Conservation (phyloP, 2,329 filamentous ascomycete species). For the Diaporthe longicolla region DNA sequence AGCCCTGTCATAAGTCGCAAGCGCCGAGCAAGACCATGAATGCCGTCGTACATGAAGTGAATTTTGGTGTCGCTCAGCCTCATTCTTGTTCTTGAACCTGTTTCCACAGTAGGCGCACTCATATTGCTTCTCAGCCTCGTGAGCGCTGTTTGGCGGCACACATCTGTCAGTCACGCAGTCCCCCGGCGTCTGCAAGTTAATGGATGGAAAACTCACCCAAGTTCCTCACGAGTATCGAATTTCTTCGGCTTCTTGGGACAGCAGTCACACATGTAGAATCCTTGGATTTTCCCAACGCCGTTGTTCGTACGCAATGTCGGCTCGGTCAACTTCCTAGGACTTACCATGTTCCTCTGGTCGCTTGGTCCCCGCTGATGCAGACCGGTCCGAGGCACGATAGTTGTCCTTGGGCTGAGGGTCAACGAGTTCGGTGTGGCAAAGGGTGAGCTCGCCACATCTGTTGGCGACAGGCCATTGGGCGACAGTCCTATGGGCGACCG, state of each 20-base stretch:
- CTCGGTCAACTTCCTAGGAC: conserved; percentile 66
- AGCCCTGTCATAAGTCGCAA: conserved; percentile 82
- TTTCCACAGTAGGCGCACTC: conserved; percentile 93
- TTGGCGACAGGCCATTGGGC: conserved; percentile 66
- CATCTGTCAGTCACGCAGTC: conserved; percentile 41
- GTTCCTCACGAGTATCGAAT: conserved; percentile 86
- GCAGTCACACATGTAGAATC: conserved; percentile 84
- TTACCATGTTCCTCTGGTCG: conserved; percentile 58
- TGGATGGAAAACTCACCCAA: conserved; percentile 74
- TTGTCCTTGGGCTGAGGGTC: conserved; percentile 63
- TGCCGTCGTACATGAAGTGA: conserved; percentile 92
- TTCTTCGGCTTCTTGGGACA: conserved; percentile 98
- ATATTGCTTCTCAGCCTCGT: conserved; percentile 97
- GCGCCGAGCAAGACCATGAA: conserved; percentile 96
- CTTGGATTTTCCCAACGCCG: conserved; percentile 64
- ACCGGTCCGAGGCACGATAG: conserved; percentile 56
- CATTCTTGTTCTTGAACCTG: conserved; percentile 99
- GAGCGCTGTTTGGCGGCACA: conserved; percentile 68
- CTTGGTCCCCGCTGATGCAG: conserved; percentile 64
- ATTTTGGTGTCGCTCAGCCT: conserved; percentile 96
- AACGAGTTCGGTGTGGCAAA: conserved; percentile 64
- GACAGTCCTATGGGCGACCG: conserved; percentile 62
- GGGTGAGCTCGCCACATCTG: conserved; percentile 59
- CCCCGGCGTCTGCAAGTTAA: not conserved
- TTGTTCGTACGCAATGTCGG: conserved; percentile 59